phyloP scores from a whole-genome alignment of 345 rosid genomes.

The Ceriops tagal region DNA sequence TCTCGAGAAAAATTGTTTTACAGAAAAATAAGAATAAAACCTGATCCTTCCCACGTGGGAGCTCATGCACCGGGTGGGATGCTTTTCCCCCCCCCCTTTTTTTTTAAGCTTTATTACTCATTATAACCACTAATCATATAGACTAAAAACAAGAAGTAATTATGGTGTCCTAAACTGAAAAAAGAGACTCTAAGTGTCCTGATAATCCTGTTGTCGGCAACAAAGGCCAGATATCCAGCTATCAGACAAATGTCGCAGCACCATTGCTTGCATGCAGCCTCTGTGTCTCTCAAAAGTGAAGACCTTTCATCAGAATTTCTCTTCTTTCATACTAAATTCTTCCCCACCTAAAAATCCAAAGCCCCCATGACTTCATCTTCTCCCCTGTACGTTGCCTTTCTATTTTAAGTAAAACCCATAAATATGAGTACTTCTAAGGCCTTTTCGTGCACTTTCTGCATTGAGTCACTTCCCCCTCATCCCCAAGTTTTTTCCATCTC shows the following conservation, averaged over 20 bases:
- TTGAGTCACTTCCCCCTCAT: constrained; percentile 1
- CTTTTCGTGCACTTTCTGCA: not conserved
- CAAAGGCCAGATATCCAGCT: constrained; percentile 18
- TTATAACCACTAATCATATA: too few species aligned
- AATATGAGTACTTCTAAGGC: not conserved
- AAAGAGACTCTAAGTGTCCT: not conserved
- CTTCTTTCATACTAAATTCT: constrained; percentile 1
- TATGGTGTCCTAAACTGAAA: too few species aligned
- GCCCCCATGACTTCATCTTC: not conserved
- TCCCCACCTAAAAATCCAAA: constrained; percentile 4
- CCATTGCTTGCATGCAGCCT: constrained; percentile 10
- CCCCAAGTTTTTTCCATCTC: not conserved
- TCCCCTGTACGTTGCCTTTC: not conserved
- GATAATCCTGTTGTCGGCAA: not conserved
- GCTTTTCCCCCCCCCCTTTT: too few species aligned
- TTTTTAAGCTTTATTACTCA: too few species aligned
- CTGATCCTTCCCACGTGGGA: too few species aligned
- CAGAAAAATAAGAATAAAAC: too few species aligned
- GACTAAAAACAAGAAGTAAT: too few species aligned
- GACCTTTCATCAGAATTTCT: not conserved
- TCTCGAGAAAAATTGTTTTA: too few species aligned
- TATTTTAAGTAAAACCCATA: not conserved
- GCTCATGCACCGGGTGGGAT: too few species aligned
- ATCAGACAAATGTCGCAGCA: constrained; percentile 17
- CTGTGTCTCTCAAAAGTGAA: constrained; percentile 13